These are phyloP conservation scores for Aspergillus chevalieri DNA, from an alignment of 2,329 filamentous ascomycete genomes.

Conservation along the genomic window DNA sequence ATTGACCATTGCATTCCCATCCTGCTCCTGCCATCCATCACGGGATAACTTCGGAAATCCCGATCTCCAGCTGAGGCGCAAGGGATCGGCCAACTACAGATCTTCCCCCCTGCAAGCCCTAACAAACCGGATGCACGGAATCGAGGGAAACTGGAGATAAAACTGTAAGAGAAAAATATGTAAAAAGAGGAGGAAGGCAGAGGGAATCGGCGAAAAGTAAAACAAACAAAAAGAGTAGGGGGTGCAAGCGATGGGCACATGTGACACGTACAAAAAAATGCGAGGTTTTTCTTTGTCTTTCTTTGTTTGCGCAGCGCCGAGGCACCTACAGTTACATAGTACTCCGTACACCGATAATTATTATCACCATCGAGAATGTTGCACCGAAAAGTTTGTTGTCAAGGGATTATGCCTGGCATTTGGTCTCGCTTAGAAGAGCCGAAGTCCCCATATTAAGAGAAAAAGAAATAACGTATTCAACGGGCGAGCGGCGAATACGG, in stretches of 20 bases:
- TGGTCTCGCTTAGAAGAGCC: too few species aligned
- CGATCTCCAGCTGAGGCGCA: not conserved
- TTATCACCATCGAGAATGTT: too few species aligned
- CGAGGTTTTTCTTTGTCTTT: not conserved
- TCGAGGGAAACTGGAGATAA: not conserved
- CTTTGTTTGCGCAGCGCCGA: not conserved
- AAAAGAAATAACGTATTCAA: too few species aligned
- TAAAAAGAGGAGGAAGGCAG: not conserved
- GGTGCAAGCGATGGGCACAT: not conserved
- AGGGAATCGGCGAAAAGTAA: not conserved
- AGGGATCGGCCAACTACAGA: slow-evolving; percentile 3
- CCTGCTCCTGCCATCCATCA: not conserved
- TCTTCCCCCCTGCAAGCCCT: not conserved
- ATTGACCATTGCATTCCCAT: too few species aligned
- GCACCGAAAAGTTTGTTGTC: too few species aligned
- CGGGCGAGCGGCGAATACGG: too few species aligned
- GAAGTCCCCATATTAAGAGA: too few species aligned
- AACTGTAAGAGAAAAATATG: not conserved
- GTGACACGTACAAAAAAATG: not conserved
- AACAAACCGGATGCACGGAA: not conserved
- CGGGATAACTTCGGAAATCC: not conserved
- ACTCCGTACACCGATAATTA: too few species aligned
- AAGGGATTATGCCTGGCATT: too few species aligned
- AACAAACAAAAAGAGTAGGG: not conserved
- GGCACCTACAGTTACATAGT: too few species aligned